phyloP scores from a whole-genome alignment of 108 stramenopile species.

The Nitzschia palea region DNA sequence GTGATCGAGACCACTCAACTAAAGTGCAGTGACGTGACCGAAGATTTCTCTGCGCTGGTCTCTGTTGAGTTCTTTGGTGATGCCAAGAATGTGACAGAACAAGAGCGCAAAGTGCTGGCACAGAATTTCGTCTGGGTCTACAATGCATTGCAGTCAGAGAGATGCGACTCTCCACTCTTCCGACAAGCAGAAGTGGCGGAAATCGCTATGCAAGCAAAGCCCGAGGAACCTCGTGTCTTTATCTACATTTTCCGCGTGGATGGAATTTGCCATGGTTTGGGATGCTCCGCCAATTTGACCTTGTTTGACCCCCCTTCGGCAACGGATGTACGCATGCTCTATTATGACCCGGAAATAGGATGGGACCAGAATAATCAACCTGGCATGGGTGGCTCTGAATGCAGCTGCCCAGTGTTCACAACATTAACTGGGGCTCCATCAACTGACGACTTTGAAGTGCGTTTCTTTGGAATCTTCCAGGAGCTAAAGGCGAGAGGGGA shows the following conservation, averaged over 20 bases:
- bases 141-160: slow-evolving; percentile 26
- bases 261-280: slow-evolving; percentile 32
- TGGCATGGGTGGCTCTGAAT: neutral
- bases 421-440: slow-evolving; percentile 13
- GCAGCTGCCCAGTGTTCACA: slow-evolving; percentile 18
- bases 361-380: slow-evolving; percentile 4
- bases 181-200: slow-evolving; percentile 16
- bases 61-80: slow-evolving; percentile 32
- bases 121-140: slow-evolving; percentile 24
- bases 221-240: slow-evolving; percentile 13
- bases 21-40: slow-evolving; percentile 6
- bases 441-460: slow-evolving; percentile 24
- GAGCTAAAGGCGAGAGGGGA: slow-evolving; percentile 12
- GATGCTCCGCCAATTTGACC: slow-evolving; percentile 18
- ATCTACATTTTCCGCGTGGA: slow-evolving; percentile 23
- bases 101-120: slow-evolving; percentile 17
- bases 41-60: slow-evolving; percentile 23
- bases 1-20: slow-evolving; percentile 23
- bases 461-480: slow-evolving; percentile 17
- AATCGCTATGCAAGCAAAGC: slow-evolving; percentile 19
- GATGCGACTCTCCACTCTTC: slow-evolving; percentile 33
- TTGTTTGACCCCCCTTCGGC: slow-evolving; percentile 7
- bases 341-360: slow-evolving; percentile 4
- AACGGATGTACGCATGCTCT: neutral
- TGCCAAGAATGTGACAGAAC: slow-evolving; percentile 11